phyloP scores from a whole-genome alignment of 768 basidiomycete species.

The Sporobolomyces pararoseus region DNA sequence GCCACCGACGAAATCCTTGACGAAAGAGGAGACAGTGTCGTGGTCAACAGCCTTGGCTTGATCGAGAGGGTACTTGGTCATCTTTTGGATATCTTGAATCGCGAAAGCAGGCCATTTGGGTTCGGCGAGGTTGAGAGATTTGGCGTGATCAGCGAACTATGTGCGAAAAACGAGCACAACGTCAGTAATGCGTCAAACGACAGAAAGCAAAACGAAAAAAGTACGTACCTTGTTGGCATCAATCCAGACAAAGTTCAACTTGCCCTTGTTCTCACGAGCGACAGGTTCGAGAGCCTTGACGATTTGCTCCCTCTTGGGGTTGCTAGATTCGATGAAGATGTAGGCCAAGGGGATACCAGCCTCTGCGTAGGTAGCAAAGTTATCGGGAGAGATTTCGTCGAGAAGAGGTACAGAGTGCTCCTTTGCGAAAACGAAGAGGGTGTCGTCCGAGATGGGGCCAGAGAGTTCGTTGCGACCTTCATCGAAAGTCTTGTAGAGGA shows the following conservation, averaged over 20 bases:
- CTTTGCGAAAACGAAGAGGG: conserved; percentile 47
- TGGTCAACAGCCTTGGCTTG: conserved; percentile 63
- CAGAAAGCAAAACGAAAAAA: conserved; percentile 12
- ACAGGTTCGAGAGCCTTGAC: conserved; percentile 69
- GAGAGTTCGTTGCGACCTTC: conserved; percentile 59
- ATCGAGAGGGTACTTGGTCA: conserved; percentile 78
- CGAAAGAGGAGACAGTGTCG: conserved; percentile 59
- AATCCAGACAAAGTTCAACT: conserved; percentile 97
- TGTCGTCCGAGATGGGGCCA: conserved; percentile 38
- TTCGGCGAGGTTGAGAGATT: conserved; percentile 80
- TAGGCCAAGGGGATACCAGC: conserved; percentile 87
- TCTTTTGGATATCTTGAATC: conserved; percentile 74
- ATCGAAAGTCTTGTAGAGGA: conserved; percentile 89
- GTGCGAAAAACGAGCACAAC: background rate
- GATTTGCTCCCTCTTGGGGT: conserved; percentile 60
- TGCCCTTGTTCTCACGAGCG: conserved; percentile 74
- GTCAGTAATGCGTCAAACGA: conserved; percentile 29
- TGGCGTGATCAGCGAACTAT: conserved; percentile 84
- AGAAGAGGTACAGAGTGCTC: conserved; percentile 81
- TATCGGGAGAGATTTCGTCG: conserved; percentile 89
- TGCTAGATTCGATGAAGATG: conserved; percentile 80
- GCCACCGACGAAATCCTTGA: conserved; percentile 65
- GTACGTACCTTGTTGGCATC: conserved; percentile 67
- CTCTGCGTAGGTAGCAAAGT: conserved; percentile 77
- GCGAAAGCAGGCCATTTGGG: conserved; percentile 91